Evolutionary conservation across 345 rosid genomes (phyloP).

Genomic region (Toxicodendron radicans): DNA sequence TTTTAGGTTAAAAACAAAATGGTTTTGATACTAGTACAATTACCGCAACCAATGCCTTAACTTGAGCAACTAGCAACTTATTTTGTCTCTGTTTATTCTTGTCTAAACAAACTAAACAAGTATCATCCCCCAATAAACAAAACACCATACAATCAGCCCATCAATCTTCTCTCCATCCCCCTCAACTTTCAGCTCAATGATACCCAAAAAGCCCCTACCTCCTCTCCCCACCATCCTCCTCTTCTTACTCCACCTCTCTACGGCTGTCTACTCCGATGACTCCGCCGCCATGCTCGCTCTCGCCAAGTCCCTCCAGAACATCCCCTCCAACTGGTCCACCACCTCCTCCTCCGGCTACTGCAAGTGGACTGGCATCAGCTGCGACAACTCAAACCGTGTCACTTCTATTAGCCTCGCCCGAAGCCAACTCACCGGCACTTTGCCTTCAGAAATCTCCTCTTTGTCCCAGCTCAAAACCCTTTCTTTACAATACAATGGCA

Average conservation of each 20-base stretch:
- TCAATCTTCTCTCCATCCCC: background rate
- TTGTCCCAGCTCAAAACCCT: conserved; percentile 52
- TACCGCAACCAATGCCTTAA: too few relatives aligned
- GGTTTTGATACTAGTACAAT: too few relatives aligned
- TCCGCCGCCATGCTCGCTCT: conserved; percentile 43
- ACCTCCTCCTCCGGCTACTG: conserved; percentile 44
- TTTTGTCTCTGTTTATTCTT: too few relatives aligned
- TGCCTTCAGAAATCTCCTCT: conserved; percentile 51
- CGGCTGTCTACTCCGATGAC: conserved; percentile 46
- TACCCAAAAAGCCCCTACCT: conserved; percentile 27
- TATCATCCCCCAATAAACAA: background rate
- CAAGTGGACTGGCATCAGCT: conserved; percentile 53
- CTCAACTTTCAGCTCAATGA: conserved; percentile 31
- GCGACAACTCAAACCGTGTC: conserved; percentile 49
- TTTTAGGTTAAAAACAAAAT: too few relatives aligned
- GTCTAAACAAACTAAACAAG: background rate
- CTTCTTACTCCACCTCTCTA: conserved; percentile 23
- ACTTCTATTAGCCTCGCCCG: conserved; percentile 40
- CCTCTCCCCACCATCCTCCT: conserved; percentile 24
- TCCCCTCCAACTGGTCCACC: background rate
- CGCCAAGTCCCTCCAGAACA: conserved; percentile 37
- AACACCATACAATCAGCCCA: too few relatives aligned
- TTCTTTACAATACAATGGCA: conserved; percentile 47
- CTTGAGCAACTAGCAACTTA: too few relatives aligned
- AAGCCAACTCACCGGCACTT: conserved; percentile 40